Base-by-base conservation (phyloP, 106 monocot species). In the Alisma plantagoaquatica region DNA sequence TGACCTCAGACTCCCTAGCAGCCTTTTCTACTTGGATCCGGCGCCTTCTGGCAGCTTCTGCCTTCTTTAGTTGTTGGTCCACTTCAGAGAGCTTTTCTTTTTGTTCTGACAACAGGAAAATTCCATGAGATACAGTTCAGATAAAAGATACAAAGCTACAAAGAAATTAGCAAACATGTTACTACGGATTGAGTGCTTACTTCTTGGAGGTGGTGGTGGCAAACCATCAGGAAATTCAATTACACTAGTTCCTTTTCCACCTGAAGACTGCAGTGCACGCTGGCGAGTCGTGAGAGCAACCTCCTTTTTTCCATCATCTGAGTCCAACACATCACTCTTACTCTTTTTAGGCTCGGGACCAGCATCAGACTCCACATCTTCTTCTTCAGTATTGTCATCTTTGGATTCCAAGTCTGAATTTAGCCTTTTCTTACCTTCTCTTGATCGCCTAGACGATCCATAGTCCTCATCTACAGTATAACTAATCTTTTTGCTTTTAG, bases 1-100 rank as follows among this genome's bases (percentile, higher is more conserved):
- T 2, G 25, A 93, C 94, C 94, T 87, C 75, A 30, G 75, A 67
- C 66, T 96, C 94, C 26, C 62, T 80, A 51, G 65, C 72, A 26
- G 80, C 79, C 49, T 96, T 94, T 62, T 94, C 94, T 16, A 88
- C 87, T 84, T 87, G 94, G 77, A 94, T 63, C 51, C 75, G 87
- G 35, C 94, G 74, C 61, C 94, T 75, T 38, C 83, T 87, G 31
- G 87, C 84, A 43, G 83, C 83, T 60, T 94, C 94, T 2, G 87
- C 87, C 56, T 84, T 88, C 70, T 78, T 96, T 25, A 84, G 77
- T 69, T 87, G 87, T 70, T 73, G 75, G 62, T 94, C 93, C 49
- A 83, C 74, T 57, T 87, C 93, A 58, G 83, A 80, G 49, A 87
- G 83, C 49, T 94, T 94, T 42, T 84, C 83, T 49, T 94, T 94